Percentiles rank a stretch among this genome's conserved stretches.
phyloP scores from a whole-genome alignment of 2,329 filamentous ascomycete species.

The Paecilomyces niveus region DNA sequence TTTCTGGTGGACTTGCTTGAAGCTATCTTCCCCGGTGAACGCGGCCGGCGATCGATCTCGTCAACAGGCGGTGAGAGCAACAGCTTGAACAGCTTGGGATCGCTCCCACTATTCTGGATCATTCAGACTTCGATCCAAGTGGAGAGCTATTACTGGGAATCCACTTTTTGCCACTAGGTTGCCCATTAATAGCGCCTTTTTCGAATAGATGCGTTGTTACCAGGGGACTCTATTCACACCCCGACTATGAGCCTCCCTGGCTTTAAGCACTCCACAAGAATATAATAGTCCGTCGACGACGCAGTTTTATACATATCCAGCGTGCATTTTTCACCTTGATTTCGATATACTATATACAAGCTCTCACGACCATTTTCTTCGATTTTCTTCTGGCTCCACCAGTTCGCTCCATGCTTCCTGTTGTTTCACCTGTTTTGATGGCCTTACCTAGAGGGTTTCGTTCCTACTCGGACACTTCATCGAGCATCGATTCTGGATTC shows the following conservation, averaged over 20 bases:
- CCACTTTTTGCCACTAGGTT: not conserved
- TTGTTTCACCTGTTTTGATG: constrained; percentile 20
- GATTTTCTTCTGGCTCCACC: constrained; percentile 1
- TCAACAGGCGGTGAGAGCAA: not conserved
- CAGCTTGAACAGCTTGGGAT: not conserved
- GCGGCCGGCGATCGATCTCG: not conserved
- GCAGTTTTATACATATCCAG: not conserved
- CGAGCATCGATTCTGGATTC: constrained; percentile 21
- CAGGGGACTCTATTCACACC: not conserved
- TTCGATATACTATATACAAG: not conserved
- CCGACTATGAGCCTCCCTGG: not conserved
- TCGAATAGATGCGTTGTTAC: not conserved
- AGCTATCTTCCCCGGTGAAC: not conserved
- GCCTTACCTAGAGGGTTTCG: constrained; percentile 23
- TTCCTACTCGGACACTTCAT: constrained; percentile 22
- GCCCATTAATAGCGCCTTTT: not conserved
- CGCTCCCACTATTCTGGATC: not conserved
- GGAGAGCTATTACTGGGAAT: not conserved
- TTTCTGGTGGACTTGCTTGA: not conserved
- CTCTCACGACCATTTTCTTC: not conserved
- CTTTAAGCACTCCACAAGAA: not conserved
- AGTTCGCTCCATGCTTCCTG: constrained; percentile 23
- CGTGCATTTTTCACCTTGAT: not conserved
- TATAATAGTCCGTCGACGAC: not conserved
- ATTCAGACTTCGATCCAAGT: not conserved